A percentile compares a stretch with the other conserved stretches of the same genome.
Conservation (phyloP, 345 rosid species). For the Cardiospermum halicacabum region DNA sequence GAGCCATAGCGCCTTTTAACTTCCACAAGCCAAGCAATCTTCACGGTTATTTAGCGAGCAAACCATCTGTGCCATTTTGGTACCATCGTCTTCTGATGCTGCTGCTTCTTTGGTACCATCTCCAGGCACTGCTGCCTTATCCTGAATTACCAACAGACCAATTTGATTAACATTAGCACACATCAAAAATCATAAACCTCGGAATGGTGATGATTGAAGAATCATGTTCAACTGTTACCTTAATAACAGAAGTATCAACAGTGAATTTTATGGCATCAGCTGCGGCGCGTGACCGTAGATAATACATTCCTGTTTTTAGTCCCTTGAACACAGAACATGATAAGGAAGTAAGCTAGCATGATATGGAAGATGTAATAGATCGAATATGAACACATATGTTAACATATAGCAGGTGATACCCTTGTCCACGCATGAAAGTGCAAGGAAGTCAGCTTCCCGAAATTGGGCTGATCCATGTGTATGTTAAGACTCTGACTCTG, state of each 20-base stretch:
- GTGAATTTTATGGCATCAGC: conserved; percentile 99
- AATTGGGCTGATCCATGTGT: conserved; percentile 86
- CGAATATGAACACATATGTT: background rate
- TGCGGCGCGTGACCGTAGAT: conserved; percentile 84
- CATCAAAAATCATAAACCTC: background rate
- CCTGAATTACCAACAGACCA: conserved; percentile 26
- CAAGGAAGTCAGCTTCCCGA: conserved; percentile 72
- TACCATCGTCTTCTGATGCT: conserved; percentile 29
- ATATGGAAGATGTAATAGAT: background rate
- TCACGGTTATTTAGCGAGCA: conserved; percentile 84
- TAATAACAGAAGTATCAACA: conserved; percentile 65
- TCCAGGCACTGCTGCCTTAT: conserved; percentile 30
- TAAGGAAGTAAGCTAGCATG: background rate
- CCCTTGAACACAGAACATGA: conserved; percentile 39
- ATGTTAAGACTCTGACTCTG: conserved; percentile 96
- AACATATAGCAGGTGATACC: conserved; percentile 33
- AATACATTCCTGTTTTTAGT: conserved; percentile 91
- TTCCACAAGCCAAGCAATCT: conserved; percentile 85
- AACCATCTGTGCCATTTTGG: conserved; percentile 79
- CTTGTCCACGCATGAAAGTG: conserved; percentile 84
- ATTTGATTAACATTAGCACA: too few species aligned
- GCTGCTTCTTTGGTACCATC: too few species aligned
- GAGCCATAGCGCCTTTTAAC: conserved; percentile 27
- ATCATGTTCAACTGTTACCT: conserved; percentile 31
- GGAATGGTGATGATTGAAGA: background rate